Conservation (phyloP, 2,329 filamentous ascomycete genomes). For the Fusarium solani-melongenae region DNA sequence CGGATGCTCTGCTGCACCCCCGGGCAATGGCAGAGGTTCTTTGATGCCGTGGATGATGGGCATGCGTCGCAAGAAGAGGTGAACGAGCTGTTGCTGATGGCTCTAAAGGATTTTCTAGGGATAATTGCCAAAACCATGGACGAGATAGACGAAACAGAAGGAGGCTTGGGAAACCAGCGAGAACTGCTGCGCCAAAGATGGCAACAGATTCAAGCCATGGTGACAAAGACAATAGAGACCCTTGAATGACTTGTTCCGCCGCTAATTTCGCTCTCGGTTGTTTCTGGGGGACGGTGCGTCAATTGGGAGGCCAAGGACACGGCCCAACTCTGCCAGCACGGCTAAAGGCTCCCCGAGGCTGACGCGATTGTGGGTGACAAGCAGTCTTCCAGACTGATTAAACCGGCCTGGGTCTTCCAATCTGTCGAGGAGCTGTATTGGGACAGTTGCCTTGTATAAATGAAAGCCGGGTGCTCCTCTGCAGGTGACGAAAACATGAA, state of each 20-base stretch:
- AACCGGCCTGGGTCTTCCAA: not conserved
- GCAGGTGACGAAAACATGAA: not conserved
- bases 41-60: conserved; percentile 56
- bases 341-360: not conserved
- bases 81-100: conserved; percentile 47
- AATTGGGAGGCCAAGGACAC: not conserved
- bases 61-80: conserved; percentile 57
- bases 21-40: conserved; percentile 52
- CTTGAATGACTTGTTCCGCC: conserved; percentile 17
- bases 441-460: not conserved
- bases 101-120: conserved; percentile 52
- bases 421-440: not conserved
- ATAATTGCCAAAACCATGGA: conserved; percentile 46
- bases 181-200: conserved; percentile 55
- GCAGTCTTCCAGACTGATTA: not conserved
- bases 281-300: not conserved
- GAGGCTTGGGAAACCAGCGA: conserved; percentile 48
- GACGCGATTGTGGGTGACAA: not conserved
- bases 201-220: conserved; percentile 55
- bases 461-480: not conserved
- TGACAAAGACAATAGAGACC: conserved; percentile 48
- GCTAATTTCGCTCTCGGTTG: not conserved
- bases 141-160: conserved; percentile 47
- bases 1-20: conserved; percentile 50
- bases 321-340: not conserved